phyloP scores from a whole-genome alignment of 140 eudicot species.

The Cichorium intybus region DNA sequence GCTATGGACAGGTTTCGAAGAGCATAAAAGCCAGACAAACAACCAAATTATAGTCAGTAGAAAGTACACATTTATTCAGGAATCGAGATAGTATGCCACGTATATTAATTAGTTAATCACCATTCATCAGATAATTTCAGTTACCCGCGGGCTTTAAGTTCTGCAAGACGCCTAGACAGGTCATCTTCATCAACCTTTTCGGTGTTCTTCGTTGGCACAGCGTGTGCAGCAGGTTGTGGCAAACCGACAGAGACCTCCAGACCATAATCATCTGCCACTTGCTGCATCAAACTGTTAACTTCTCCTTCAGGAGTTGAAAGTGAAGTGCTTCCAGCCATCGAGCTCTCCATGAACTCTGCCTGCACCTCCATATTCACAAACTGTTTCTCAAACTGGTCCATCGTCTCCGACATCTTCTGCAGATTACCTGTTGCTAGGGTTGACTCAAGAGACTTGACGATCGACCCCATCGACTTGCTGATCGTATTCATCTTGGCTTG shows the following conservation, averaged over 20 bases:
- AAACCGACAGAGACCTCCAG: slow-evolving; percentile 83
- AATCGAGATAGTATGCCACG: slow-evolving; percentile 11
- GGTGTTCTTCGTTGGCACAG: slow-evolving; percentile 43
- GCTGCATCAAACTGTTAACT: slow-evolving; percentile 84
- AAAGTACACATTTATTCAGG: slow-evolving; percentile 22
- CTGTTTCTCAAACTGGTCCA: slow-evolving; percentile 77
- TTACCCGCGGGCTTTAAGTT: slow-evolving; percentile 86
- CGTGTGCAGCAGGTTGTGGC: slow-evolving; percentile 78
- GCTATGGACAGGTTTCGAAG: not conserved
- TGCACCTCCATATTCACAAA: slow-evolving; percentile 95
- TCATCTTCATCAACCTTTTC: slow-evolving; percentile 92
- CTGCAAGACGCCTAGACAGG: slow-evolving; percentile 80
- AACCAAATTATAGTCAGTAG: not conserved
- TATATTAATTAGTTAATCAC: not conserved
- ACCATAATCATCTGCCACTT: slow-evolving; percentile 92
- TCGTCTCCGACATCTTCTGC: slow-evolving; percentile 92
- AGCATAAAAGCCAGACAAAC: not conserved
- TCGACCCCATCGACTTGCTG: slow-evolving; percentile 63
- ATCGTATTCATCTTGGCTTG: slow-evolving; percentile 80
- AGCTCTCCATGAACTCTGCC: slow-evolving; percentile 95
- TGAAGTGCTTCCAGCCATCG: slow-evolving; percentile 88
- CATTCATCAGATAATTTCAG: not conserved
- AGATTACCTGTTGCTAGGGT: slow-evolving; percentile 62
- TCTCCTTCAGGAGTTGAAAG: slow-evolving; percentile 84
- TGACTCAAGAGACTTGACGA: slow-evolving; percentile 70